phyloP scores from a whole-genome alignment of 257 asterid genomes.

The Solanum piurae region DNA sequence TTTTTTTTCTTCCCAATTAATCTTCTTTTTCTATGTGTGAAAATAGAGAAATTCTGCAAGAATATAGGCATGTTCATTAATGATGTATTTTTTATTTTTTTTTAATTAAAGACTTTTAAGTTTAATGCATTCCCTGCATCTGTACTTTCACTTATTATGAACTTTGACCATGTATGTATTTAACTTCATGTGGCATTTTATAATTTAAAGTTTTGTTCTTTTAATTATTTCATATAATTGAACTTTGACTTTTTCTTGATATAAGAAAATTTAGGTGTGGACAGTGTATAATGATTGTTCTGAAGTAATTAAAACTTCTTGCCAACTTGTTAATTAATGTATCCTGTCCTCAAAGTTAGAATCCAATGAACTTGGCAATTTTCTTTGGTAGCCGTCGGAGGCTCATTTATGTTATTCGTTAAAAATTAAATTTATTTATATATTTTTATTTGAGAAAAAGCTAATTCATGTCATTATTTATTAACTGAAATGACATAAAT shows the following conservation, averaged over 20 bases:
- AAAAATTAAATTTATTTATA: no score
- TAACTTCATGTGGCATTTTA: background rate
- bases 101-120: background rate
- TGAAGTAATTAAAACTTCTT: background rate
- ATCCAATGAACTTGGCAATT: background rate
- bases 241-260: background rate
- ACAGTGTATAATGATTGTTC: background rate
- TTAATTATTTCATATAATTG: background rate
- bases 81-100: background rate
- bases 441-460: background rate
- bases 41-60: background rate
- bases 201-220: background rate
- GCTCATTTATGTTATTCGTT: background rate
- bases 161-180: background rate
- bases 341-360: background rate
- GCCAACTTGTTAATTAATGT: background rate
- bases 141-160: background rate
- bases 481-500: no score
- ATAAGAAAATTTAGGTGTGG: background rate
- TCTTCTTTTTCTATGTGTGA: background rate
- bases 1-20: background rate
- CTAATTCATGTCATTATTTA: no score
- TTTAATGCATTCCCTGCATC: background rate
- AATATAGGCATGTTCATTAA: constrained; percentile 1
- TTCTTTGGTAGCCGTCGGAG: background rate